These are phyloP conservation scores for Cladosporium velox DNA, from an alignment of 2,329 filamentous ascomycete genomes.

Conservation along the genomic window DNA sequence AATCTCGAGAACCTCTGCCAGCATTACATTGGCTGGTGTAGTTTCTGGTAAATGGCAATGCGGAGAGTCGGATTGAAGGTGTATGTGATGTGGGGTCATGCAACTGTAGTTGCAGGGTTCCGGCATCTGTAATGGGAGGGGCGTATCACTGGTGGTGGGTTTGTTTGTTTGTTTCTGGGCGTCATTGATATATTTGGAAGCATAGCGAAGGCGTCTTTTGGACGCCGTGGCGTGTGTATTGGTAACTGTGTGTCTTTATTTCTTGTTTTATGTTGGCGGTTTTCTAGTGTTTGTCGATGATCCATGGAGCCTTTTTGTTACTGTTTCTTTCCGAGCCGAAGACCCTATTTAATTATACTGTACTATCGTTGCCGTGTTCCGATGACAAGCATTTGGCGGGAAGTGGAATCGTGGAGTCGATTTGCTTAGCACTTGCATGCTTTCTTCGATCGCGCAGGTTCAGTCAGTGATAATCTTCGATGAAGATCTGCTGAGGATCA, in stretches of 20 bases:
- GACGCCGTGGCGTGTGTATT: constrained; percentile 13
- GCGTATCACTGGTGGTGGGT: constrained; percentile 5
- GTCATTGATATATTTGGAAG: not conserved
- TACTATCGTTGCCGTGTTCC: not conserved
- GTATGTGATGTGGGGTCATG: not conserved
- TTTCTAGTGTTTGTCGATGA: not conserved
- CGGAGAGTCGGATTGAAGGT: not conserved
- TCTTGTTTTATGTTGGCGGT: not conserved
- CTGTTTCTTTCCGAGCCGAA: not conserved
- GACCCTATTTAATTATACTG: not conserved
- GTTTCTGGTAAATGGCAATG: constrained; percentile 72
- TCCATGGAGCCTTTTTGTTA: not conserved
- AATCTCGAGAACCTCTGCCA: constrained; percentile 97
- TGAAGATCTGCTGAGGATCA: not conserved
- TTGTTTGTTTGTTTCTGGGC: not conserved
- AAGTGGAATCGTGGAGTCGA: not conserved
- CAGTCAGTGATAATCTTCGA: too few species aligned
- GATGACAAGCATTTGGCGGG: not conserved
- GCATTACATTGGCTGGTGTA: constrained; percentile 99
- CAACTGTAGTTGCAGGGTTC: not conserved
- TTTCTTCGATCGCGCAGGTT: not conserved
- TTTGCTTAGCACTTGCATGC: not conserved
- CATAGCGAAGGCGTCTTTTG: constrained; percentile 21
- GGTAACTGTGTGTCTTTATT: not conserved
- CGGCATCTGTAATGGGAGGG: not conserved